Base-by-base conservation (phyloP, 192 early-diverging fungal species). In the Dissophora globulifera region DNA sequence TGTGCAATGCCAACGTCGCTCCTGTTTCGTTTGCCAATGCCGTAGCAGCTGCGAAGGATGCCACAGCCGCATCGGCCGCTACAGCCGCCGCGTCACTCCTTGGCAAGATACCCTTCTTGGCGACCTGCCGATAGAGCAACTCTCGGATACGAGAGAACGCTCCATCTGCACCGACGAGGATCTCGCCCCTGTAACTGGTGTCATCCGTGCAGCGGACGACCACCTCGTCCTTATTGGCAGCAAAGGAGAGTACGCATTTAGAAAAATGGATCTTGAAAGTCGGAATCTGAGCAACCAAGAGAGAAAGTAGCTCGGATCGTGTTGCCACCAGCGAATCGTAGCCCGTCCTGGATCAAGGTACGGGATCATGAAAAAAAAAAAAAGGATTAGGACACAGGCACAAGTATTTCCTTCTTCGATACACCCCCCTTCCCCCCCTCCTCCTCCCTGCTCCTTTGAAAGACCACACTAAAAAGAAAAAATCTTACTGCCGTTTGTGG, bases 131-230 rank as follows among this genome's bases (percentile, higher is more conserved):
- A 32, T 53, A 69, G 20, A 62, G 35, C 25, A 65, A 57, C 15
- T 53, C 20, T 27, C 79, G 66, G 8, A 78, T 50, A 0, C 19
- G 35, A n/a, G 66, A 70, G 17, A 50, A 61, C 1, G 71, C 60
- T 13, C 81, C 81, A 55, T 75, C 71, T 9, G 62, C 62, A 23
- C 71, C 71, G 15, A 75, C 63, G 10, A 75, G 50, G 13, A 75
- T 47, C 9, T 49, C 47, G 12, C 71, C 71, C 12, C 20, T 42
- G 22, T 47, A 66, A 0, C 17, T 47, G 1, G 56, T 54, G 13
- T 66, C 50, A 22, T 75, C 71, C 6, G 31, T 49, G 54, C 71
- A 75, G n/a, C 53, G 55, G 29, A 75, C 35, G 4, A 56, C 41
- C 17, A 64, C 71, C 15, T 46, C 20, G 19, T 75, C 50, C 45